Percentiles rank a stretch among this genome's conserved stretches.
These are phyloP conservation scores for Cyberlindnera saturnus DNA, from an alignment of 805 yeast species.

Conservation along the genomic window DNA sequence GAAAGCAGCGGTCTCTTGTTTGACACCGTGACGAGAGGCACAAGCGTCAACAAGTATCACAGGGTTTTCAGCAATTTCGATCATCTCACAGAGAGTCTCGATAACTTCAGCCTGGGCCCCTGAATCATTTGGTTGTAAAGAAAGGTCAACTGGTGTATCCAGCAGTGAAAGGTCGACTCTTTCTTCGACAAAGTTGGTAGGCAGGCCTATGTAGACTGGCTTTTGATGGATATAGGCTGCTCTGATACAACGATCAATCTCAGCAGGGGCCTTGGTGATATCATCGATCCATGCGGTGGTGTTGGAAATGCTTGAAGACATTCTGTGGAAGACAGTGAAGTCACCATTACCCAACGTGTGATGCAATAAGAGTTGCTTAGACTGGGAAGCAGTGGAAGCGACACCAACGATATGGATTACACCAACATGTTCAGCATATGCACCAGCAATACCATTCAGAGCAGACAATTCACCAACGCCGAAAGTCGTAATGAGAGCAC, in stretches of 20 bases:
- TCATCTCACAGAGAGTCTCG: constrained; percentile 41
- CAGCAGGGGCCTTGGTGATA: constrained; percentile 53
- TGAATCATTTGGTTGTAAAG: constrained; percentile 47
- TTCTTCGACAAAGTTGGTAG: constrained; percentile 69
- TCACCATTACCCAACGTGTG: constrained; percentile 80
- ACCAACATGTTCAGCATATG: constrained; percentile 85
- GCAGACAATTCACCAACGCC: constrained; percentile 88
- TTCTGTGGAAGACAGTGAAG: constrained; percentile 66
- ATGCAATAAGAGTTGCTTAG: constrained; percentile 63
- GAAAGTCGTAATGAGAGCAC: constrained; percentile 71
- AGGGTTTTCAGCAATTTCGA: constrained; percentile 57
- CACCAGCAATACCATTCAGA: constrained; percentile 77
- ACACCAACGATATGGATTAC: constrained; percentile 78
- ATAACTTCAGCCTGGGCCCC: constrained; percentile 59
- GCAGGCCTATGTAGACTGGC: constrained; percentile 76
- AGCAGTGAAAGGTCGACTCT: constrained; percentile 48
- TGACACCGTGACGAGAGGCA: constrained; percentile 67
- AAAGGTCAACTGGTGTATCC: constrained; percentile 56
- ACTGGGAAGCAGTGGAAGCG: constrained; percentile 67
- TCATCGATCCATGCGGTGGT: constrained; percentile 59
- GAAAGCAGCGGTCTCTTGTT: constrained; percentile 50
- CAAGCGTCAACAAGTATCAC: constrained; percentile 78
- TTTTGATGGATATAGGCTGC: constrained; percentile 64
- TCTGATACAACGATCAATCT: constrained; percentile 66
- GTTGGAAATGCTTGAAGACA: constrained; percentile 64